Percentiles rank a stretch among this genome's conserved stretches.
These are phyloP conservation scores for Spathaspora gorwiae DNA, from an alignment of 805 yeast species.

Conservation along the genomic window DNA sequence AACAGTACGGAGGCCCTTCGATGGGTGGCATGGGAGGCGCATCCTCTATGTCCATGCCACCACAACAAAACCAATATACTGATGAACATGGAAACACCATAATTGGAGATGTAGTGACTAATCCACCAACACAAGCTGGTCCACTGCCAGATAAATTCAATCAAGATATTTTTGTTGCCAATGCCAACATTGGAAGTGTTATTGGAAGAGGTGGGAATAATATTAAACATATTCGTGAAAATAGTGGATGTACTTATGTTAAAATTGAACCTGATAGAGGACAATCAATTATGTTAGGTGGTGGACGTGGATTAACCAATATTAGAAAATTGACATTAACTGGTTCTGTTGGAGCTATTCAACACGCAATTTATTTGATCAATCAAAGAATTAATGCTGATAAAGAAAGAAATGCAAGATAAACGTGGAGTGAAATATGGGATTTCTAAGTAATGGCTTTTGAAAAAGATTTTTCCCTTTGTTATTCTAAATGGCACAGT, in stretches of 20 bases:
- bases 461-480: neutral
- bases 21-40: neutral
- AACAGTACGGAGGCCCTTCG: conserved; percentile 7
- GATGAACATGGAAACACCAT: conserved; percentile 43
- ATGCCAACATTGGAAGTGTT: conserved; percentile 73
- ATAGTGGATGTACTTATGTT: conserved; percentile 69
- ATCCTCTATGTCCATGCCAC: conserved; percentile 16
- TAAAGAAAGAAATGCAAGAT: conserved; percentile 41
- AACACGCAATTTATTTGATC: conserved; percentile 66
- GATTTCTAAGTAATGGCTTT: no score
- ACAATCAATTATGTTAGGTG: conserved; percentile 46
- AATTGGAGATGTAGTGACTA: conserved; percentile 41
- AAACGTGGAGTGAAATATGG: neutral
- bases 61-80: conserved; percentile 32
- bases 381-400: conserved; percentile 69
- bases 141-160: conserved; percentile 47
- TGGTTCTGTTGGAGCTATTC: conserved; percentile 65
- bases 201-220: conserved; percentile 86
- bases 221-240: conserved; percentile 69
- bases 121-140: conserved; percentile 30
- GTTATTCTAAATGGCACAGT: neutral
- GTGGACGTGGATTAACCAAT: conserved; percentile 39
- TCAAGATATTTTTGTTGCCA: conserved; percentile 73
- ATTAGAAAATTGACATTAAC: conserved; percentile 60
- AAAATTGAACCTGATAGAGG: conserved; percentile 59